phyloP scores from a whole-genome alignment of 1,139 yeast genomes.

The Debaryomyces udenii region DNA sequence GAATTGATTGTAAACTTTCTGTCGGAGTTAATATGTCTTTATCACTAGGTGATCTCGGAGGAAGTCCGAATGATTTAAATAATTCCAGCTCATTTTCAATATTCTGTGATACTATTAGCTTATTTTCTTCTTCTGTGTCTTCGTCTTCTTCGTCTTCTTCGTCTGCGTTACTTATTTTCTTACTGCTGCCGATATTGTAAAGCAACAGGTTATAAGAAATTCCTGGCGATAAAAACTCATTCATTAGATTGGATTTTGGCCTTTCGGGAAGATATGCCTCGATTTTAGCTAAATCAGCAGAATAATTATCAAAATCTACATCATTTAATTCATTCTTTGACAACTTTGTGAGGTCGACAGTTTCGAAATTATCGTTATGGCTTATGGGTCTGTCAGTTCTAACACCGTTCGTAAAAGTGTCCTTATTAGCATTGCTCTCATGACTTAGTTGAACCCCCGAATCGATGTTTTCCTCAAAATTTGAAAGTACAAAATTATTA shows the following conservation, averaged over 20 bases:
- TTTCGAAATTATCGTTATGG: background rate
- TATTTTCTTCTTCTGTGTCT: too few species aligned
- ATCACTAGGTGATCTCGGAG: background rate
- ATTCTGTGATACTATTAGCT: background rate
- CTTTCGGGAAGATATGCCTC: slow-evolving; percentile 11
- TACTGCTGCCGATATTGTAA: slow-evolving; percentile 4
- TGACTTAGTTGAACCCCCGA: background rate
- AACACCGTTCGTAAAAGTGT: background rate
- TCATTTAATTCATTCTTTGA: slow-evolving; percentile 1
- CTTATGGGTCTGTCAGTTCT: background rate
- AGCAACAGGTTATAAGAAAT: slow-evolving; percentile 7
- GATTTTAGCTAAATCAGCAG: slow-evolving; percentile 26
- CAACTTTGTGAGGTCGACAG: background rate
- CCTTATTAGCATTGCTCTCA: background rate
- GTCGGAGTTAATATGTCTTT: slow-evolving; percentile 9
- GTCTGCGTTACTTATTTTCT: slow-evolving; percentile 10
- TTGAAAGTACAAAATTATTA: slow-evolving; percentile 26
- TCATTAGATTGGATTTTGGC: slow-evolving; percentile 12
- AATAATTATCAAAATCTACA: slow-evolving; percentile 19
- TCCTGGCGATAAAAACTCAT: slow-evolving; percentile 14
- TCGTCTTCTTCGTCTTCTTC: slow-evolving; percentile 13
- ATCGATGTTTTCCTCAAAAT: slow-evolving; percentile 13
- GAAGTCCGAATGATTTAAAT: background rate
- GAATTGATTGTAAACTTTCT: slow-evolving; percentile 31
- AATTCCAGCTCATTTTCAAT: slow-evolving; percentile 4